These are phyloP conservation scores for Brasilioporus rufonigricans DNA, from an alignment of 768 basidiomycete species.

Conservation along the genomic window DNA sequence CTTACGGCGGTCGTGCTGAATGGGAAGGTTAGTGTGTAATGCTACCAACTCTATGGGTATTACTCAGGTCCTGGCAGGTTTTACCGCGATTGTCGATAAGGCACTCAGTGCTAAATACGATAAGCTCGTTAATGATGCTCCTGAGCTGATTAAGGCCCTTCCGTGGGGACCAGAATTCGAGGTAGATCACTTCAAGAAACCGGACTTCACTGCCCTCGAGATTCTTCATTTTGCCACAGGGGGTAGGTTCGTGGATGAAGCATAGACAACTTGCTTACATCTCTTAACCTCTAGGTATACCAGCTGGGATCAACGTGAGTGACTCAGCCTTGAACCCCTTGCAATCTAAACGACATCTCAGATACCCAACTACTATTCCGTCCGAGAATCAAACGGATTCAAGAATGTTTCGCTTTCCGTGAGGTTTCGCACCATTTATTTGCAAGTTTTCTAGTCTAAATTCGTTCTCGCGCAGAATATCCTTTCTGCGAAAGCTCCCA, in stretches of 20 bases:
- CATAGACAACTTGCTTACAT: neutral
- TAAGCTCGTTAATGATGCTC: conserved; percentile 69
- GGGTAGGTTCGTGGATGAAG: conserved; percentile 40
- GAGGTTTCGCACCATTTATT: conserved; percentile 24
- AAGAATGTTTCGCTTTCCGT: conserved; percentile 87
- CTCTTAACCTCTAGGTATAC: conserved; percentile 53
- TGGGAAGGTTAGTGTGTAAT: conserved; percentile 67
- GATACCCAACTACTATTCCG: conserved; percentile 86
- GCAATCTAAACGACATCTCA: conserved; percentile 24
- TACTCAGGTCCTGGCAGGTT: conserved; percentile 46
- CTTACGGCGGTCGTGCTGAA: conserved; percentile 87
- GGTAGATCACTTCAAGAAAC: conserved; percentile 77
- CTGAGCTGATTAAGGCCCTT: conserved; percentile 73
- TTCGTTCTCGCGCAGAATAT: conserved; percentile 55
- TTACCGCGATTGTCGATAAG: conserved; percentile 88
- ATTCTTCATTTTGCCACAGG: conserved; percentile 82
- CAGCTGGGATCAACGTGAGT: conserved; percentile 79
- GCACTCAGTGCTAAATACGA: conserved; percentile 80
- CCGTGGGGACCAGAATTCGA: conserved; percentile 76
- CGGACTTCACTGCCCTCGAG: conserved; percentile 85
- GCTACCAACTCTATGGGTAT: neutral
- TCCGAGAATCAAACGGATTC: conserved; percentile 79
- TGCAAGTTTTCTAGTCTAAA: neutral
- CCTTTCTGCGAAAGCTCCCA: conserved; percentile 82
- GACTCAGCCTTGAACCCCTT: neutral